These are phyloP conservation scores for Verticillium nubilum DNA, from an alignment of 2,329 filamentous ascomycete species.

Conservation along the genomic window DNA sequence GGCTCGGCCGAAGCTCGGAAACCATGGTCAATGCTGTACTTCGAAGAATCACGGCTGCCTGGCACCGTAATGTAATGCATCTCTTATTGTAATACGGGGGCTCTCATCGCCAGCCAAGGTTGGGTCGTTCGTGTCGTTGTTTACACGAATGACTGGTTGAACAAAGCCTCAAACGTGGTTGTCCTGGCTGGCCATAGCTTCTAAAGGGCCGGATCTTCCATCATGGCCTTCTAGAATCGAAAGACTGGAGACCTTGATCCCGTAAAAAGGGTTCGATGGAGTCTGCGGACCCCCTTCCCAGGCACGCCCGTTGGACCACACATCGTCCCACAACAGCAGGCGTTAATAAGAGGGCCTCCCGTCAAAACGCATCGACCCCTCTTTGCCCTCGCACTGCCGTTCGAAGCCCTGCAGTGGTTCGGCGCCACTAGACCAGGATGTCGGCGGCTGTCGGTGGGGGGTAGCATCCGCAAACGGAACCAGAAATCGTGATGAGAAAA, in stretches of 20 bases:
- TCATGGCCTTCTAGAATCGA: slow-evolving; percentile 13
- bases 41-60: neutral
- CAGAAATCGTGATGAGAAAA: neutral
- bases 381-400: neutral
- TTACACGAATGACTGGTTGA: neutral
- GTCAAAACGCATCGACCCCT: neutral
- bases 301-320: slow-evolving; percentile 1
- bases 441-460: neutral
- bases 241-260: slow-evolving; percentile 12
- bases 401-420: slow-evolving; percentile 1
- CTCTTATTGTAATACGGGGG: neutral
- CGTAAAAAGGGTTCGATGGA: slow-evolving; percentile 13
- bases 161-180: neutral
- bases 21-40: neutral
- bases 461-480: neutral
- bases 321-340: slow-evolving; percentile 11
- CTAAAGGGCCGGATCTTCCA: neutral
- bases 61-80: neutral
- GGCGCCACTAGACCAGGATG: neutral
- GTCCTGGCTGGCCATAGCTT: slow-evolving; percentile 12
- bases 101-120: neutral
- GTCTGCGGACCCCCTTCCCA: slow-evolving; percentile 9
- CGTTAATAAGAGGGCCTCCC: neutral
- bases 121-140: neutral
- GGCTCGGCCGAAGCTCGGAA: neutral